Base-by-base conservation (phyloP, 2,329 filamentous ascomycete species). In the Parastagonospora nodorum region DNA sequence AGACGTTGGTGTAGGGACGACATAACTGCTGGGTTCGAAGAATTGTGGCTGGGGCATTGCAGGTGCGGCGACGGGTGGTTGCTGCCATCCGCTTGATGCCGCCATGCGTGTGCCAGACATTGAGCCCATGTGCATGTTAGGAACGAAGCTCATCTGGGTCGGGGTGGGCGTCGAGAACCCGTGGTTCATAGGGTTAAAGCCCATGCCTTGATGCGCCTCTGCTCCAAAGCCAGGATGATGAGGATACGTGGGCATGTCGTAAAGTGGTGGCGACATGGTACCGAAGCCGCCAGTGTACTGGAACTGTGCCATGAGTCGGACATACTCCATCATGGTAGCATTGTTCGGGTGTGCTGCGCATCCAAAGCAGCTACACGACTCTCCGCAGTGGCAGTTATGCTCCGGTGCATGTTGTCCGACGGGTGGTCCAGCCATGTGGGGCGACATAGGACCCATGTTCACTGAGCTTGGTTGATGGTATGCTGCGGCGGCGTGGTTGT, bases 321-420 rank as follows among this genome's bases (percentile, higher is more conserved):
- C 77, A 50, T 80, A 77, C 40, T 79, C 73, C 75, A 77, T 80
- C 43, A 83, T 88, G 16, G 85, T 82, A 7, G 83, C 78, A 58
- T 89, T 89, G 63, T 85, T 87, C 10, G 87, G 85, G 66, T 89
- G 86, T 2, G 83, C 83, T 5, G 84, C 79, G 65, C 87, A 90
- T 9, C 86, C 87, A 31, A 89, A 75, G 64, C 87, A 90, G 58
- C 85, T 80, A 58, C 87, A 90, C 27, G 76, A 76, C 46, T 86
- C 82, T 15, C 87, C 87, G 63, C 87, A 90, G 41, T 78, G 77
- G 61, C 87, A 90, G 19, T 77, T 75, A 55, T 82, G 78, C 33
- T 71, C 73, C 2, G 58, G 61, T 46, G 71, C 75, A 41, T 77
- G 64, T 41, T 57, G 61, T 12, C 42, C 49, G 74, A 50, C 68